phyloP scores from a whole-genome alignment of 108 stramenopile genomes.

The Nannochloropsis salina region DNA sequence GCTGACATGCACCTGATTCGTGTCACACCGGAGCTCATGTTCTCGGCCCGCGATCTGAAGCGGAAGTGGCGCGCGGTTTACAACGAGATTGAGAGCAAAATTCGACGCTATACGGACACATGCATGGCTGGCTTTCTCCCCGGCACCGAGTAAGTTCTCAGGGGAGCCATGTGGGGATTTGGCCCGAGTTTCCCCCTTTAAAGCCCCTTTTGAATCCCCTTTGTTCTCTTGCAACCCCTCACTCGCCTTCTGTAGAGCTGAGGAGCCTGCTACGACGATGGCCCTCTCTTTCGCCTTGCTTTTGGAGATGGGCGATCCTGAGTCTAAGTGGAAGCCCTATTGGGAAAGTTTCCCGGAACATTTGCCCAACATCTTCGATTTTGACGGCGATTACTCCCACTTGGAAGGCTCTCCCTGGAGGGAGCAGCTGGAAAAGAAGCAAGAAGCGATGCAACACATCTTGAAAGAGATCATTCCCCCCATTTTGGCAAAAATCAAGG shows the following conservation, averaged over 20 bases:
- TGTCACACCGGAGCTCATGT: constrained; percentile 10
- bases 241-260: background rate
- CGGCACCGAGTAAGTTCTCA: background rate
- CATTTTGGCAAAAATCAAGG: background rate
- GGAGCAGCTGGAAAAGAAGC: constrained; percentile 7
- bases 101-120: background rate
- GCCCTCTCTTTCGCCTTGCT: background rate
- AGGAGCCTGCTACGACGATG: background rate
- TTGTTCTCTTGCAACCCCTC: background rate
- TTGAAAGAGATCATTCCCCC: constrained; percentile 17
- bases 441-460: constrained; percentile 4
- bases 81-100: constrained; percentile 7
- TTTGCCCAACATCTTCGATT: background rate
- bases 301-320: constrained; percentile 7
- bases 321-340: background rate
- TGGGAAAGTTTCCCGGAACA: background rate
- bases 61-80: background rate
- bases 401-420: background rate
- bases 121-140: background rate
- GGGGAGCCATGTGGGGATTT: background rate
- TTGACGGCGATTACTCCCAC: background rate
- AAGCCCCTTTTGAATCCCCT: background rate
- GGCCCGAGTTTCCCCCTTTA: background rate
- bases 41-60: background rate
- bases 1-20: background rate